phyloP scores from a whole-genome alignment of 257 asterid genomes.

The Striga asiatica region DNA sequence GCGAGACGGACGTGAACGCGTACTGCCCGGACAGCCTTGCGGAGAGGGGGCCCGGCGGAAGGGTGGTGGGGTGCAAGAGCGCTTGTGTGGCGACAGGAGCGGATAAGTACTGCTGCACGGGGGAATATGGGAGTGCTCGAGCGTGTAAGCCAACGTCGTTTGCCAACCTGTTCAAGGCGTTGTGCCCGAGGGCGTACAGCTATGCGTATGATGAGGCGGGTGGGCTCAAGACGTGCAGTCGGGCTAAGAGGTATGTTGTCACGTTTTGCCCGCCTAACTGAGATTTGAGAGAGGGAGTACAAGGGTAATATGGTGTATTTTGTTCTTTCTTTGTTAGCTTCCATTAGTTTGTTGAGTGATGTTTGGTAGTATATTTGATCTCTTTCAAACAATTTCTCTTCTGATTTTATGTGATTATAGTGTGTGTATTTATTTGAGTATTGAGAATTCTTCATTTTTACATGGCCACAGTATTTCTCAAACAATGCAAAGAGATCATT shows the following conservation, averaged over 20 bases:
- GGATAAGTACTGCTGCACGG: conserved; percentile 46
- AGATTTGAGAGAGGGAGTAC: not conserved
- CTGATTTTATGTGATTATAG: too few relatives aligned
- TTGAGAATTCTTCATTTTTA: too few relatives aligned
- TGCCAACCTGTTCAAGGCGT: conserved; percentile 40
- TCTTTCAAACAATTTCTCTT: too few relatives aligned
- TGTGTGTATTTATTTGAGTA: too few relatives aligned
- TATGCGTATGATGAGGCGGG: conserved; percentile 43
- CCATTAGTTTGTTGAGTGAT: not conserved
- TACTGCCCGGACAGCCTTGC: conserved; percentile 45
- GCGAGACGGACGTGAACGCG: conserved; percentile 52
- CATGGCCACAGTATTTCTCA: too few relatives aligned
- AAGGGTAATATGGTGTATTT: not conserved
- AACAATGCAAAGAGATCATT: too few relatives aligned
- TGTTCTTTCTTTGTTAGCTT: not conserved
- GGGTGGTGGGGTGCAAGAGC: conserved; percentile 61
- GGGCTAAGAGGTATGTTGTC: conserved; percentile 38
- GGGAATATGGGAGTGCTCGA: conserved; percentile 25
- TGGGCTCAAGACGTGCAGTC: conserved; percentile 51
- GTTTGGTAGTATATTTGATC: too few relatives aligned
- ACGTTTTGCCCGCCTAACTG: conserved; percentile 57
- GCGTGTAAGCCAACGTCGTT: conserved; percentile 40
- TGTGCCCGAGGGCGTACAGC: conserved; percentile 61
- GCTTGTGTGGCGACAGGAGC: conserved; percentile 44
- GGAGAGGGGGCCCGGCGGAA: conserved; percentile 26